These are phyloP conservation scores for Ulota crispa DNA, from an alignment of 225 moss, liverwort and hornwort species.

Conservation along the genomic window DNA sequence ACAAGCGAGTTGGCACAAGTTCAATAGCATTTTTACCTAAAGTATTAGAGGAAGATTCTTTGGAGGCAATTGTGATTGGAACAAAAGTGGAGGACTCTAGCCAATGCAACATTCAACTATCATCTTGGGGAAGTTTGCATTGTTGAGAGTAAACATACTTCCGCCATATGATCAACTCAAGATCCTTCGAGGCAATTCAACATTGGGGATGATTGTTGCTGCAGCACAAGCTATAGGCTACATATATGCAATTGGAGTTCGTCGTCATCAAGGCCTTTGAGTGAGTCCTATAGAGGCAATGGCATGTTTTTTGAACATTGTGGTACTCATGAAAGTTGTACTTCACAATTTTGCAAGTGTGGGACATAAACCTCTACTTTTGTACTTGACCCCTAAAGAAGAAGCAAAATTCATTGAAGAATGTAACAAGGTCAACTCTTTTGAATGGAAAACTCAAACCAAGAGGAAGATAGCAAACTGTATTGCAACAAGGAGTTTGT, in stretches of 20 bases:
- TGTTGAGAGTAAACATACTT: not conserved
- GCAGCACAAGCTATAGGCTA: not conserved
- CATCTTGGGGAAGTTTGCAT: accelerated
- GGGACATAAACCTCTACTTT: not conserved
- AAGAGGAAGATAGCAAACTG: not conserved
- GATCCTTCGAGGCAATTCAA: not conserved
- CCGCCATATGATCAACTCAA: not conserved
- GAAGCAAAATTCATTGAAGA: not conserved
- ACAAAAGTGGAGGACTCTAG: not conserved
- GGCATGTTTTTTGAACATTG: not conserved
- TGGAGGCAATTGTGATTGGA: not conserved
- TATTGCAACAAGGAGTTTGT: no score
- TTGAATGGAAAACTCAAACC: accelerated
- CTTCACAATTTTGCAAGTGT: not conserved
- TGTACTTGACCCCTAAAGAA: not conserved
- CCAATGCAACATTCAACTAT: not conserved
- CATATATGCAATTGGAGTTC: not conserved
- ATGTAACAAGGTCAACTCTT: not conserved
- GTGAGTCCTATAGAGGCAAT: not conserved
- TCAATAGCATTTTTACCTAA: accelerated
- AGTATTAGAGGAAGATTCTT: not conserved
- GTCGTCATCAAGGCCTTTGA: not conserved
- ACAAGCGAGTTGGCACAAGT: not conserved
- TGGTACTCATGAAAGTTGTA: not conserved
- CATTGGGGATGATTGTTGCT: not conserved